phyloP scores from a whole-genome alignment of 2,329 filamentous ascomycete genomes.

The Byssothecium circinans region DNA sequence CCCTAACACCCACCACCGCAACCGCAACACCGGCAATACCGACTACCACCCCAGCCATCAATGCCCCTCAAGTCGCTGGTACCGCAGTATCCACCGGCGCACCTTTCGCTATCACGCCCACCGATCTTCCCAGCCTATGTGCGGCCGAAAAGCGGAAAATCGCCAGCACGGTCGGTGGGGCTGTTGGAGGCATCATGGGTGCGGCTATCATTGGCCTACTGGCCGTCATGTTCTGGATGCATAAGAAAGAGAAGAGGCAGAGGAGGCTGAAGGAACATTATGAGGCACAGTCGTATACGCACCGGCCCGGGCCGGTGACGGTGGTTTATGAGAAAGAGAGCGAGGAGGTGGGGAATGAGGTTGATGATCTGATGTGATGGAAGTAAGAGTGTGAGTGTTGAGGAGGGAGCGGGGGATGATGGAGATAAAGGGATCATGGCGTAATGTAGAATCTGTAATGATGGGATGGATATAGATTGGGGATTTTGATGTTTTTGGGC shows the following conservation, averaged over 20 bases:
- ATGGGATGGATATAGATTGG: background rate
- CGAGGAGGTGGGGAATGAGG: background rate
- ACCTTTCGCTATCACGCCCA: conserved; percentile 3
- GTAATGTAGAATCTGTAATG: too few relatives aligned
- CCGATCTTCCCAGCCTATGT: conserved; percentile 5
- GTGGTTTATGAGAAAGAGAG: background rate
- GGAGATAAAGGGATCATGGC: background rate
- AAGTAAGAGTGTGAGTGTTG: background rate
- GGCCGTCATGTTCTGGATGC: conserved; percentile 24
- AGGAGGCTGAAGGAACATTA: conserved; percentile 33
- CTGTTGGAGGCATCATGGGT: conserved; percentile 28
- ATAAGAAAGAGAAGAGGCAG: conserved; percentile 34
- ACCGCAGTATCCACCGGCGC: conserved; percentile 12
- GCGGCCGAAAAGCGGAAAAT: conserved; percentile 21
- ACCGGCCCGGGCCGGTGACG: background rate
- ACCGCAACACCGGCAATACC: conserved; percentile 2
- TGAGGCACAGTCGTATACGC: conserved; percentile 1
- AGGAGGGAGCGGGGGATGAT: background rate
- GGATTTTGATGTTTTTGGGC: background rate
- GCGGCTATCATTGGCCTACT: conserved; percentile 19
- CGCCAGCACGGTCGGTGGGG: conserved; percentile 25
- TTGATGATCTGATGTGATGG: too few relatives aligned
- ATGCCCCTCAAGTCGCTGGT: conserved; percentile 11
- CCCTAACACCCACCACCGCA: conserved; percentile 3
- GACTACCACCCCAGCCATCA: conserved; percentile 10